Evolutionary conservation across 1,139 yeast species (phyloP), one percentile per base, ranked within the genome.

Genomic region (Yamadazyma trypodendri): DNA sequence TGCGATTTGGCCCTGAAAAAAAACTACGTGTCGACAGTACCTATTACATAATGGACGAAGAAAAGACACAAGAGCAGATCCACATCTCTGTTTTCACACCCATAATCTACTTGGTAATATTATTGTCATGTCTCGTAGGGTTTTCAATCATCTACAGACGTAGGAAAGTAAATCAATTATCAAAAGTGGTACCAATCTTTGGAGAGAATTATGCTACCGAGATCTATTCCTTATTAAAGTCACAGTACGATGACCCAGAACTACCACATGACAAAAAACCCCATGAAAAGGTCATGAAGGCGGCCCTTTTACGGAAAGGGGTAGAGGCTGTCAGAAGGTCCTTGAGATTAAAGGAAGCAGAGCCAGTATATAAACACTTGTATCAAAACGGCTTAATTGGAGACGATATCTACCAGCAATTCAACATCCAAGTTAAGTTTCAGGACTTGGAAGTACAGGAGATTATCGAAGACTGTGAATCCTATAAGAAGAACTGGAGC

Each of bases 381-480:
- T 90, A 89, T 58, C 94, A 90, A 54, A 81, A 79, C 38, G 97
- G 97, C 1, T 79, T 90, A 24, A 81, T 92, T 45, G 97, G 97
- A 24, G 97, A 92, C 54, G 95, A 86, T 41, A 69, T 86, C 32
- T 85, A 78, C 74, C 84, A 84, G 57, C 83, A 94, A 51, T 89
- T 76, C 61, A 82, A 80, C 50, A 73, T 88, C 36, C 89, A 88
- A 49, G 78, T 77, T 44, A 87, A 88, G 61, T 60, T 88, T 46
- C 84, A 84, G 51, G 94, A 89, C 53, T 56, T 84, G 23, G 98
- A 92, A 57, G 67, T 92, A 49, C 77, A 81, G 57, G 90, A 84
- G 40, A 73, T 89, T 38, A 82, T 85, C n/a, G 65, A 60, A 39
- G 96, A 88, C 60, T 87, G 95, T 34, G 89, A 87, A 55, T 49